Percentiles rank a stretch among this genome's conserved stretches.
These are phyloP conservation scores for Chaetomium globosum DNA, from an alignment of 2,329 filamentous ascomycete species.

Conservation along the genomic window DNA sequence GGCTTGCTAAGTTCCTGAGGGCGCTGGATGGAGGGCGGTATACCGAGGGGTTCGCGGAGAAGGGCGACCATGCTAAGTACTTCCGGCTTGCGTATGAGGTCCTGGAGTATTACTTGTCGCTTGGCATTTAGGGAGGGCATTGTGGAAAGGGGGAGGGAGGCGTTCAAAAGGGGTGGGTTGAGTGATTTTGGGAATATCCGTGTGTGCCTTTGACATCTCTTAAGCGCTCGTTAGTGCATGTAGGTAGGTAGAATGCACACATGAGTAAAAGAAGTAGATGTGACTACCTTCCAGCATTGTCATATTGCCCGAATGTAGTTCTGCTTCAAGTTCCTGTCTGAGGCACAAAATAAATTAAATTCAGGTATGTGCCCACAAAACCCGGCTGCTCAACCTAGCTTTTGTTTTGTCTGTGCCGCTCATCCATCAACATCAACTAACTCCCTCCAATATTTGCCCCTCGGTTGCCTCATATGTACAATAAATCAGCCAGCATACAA, in stretches of 20 bases:
- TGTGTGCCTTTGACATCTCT: not conserved
- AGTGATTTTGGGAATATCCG: not conserved
- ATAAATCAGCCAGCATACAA: not conserved
- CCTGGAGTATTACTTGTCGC: slow-evolving; percentile 56
- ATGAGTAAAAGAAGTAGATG: no score
- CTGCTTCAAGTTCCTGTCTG: not conserved
- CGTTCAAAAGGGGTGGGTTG: not conserved
- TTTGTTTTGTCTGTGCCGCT: not conserved
- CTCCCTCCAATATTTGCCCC: slow-evolving; percentile 15
- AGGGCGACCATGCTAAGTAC: slow-evolving; percentile 42
- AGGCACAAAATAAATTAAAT: slow-evolving; percentile 31
- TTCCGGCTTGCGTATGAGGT: slow-evolving; percentile 57
- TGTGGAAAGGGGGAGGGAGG: not conserved
- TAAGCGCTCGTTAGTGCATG: not conserved
- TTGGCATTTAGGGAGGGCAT: slow-evolving; percentile 48
- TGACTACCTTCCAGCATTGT: no score
- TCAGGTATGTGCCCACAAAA: slow-evolving; percentile 26
- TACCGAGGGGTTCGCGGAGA: slow-evolving; percentile 42
- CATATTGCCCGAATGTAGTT: not conserved
- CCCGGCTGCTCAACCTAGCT: slow-evolving; percentile 1
- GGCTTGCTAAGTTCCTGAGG: slow-evolving; percentile 55
- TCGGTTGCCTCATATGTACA: slow-evolving; percentile 1
- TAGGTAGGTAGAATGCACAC: not conserved
- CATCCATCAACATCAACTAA: not conserved
- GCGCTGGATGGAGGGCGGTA: slow-evolving; percentile 52